Base-by-base conservation (phyloP, 2,329 filamentous ascomycete genomes). In the Davidsoniella eucalypti region DNA sequence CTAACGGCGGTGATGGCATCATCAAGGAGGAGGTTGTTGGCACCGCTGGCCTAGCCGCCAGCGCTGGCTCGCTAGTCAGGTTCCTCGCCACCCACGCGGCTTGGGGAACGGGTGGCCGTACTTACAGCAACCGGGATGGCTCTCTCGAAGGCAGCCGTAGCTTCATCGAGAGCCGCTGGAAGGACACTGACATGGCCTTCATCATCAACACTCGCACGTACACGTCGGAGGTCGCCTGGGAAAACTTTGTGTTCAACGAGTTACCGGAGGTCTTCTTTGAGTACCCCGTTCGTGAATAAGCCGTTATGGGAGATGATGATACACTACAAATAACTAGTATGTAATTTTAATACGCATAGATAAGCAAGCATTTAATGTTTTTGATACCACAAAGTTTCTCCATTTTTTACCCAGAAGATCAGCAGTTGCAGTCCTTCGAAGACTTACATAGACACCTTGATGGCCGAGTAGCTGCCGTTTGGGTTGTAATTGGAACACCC, bases 41-140 rank as follows among this genome's bases (percentile, higher is more conserved):
- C 1, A 44, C 42, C 3, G 55, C 52, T 42, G 44, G 49, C 4
- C 40, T 57, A 16, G 54, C 52, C 7, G 46, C 53, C 1, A 55
- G 46, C 36, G 55, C 55, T 21, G 41, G 47, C 1, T 46, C 47
- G 0, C 21, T 55, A 1, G 52, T 52, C 14, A 36, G 36, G 17
- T 57, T 57, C 41, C 51, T 55, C 26, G 55, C 51, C 7, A 33
- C 18, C 9, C 48, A 57, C 17, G 52, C 55, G 5, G 55, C 50
- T 0, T 37, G 42, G 14, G 45, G 50, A 1, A 56, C 44, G 5
- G 52, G 52, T 2, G 41, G 46, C 1, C 50, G 52, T 6, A 42
- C 17, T 7, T 9, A 33, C 8, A 38, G 46, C 17, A 33, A 14
- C 25, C 46, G 46, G 18, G 33, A 49, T 3, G 46, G 45, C 9